Evolutionary conservation across 2,329 filamentous ascomycete genomes (phyloP), one percentile per base, ranked within the genome.

Genomic region (Fusarium liriodendri): DNA sequence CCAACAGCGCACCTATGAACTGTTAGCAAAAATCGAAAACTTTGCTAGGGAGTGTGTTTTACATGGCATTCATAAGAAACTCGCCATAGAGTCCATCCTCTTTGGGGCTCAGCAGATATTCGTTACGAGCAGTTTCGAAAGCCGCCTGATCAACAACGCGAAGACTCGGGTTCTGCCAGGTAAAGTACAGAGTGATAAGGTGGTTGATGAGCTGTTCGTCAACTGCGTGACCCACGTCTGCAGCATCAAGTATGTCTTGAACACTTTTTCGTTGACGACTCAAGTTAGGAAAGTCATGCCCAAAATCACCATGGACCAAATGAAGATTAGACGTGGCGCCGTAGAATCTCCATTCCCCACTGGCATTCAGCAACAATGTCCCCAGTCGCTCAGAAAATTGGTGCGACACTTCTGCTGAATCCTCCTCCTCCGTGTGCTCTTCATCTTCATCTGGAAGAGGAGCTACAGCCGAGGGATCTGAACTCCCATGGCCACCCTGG

Each of bases 161-260:
- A 22, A 67, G 58, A n/a, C 54, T 55, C 7, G 64, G 57, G 40
- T 67, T 37, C 16, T 67, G 64, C 64, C 64, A 67, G 14, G 64
- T 37, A 40, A 67, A 67, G 29, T 67, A 67, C 22, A 67, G 25
- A 29, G 55, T 55, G 11, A 62, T 45, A 16, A 67, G 57, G 37
- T 67, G 64, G 5, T 47, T 20, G 11, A 38, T 45, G 20, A 67
- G 35, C 18, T 62, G 45, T 13, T 32, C 33, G 2, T 45, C 54
- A 7, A 67, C 64, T 6, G 32, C 33, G 11, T 64, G 61, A 22
- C 50, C 61, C n/a, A 45, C 13, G n/a, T n/a, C 40, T 22, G 22
- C n/a, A 20, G 40, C 13, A 22, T 45, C 40, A 20, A 25, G 50
- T 29, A 13, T 42, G 27, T 25, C 25, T 38, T 52, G 37, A 18